Evolutionary conservation across 129 eudicot genomes (phyloP).

Genomic region (Flaveria trinervia): DNA sequence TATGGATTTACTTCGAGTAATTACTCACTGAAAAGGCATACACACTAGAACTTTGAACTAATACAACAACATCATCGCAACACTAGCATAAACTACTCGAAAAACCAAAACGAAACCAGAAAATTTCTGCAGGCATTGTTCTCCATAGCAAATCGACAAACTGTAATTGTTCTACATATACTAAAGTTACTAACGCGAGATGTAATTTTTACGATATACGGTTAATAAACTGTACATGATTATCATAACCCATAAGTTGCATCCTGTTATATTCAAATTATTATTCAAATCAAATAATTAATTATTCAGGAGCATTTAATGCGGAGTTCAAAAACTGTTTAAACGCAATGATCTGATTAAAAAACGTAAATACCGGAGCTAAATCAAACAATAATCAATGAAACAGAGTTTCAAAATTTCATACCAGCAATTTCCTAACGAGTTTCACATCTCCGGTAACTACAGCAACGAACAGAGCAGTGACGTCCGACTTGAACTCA

Average conservation of each 20-base stretch:
- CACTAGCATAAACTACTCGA: background rate
- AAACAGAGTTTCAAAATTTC: conserved; percentile 15
- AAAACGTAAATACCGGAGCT: conserved; percentile 16
- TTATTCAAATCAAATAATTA: background rate
- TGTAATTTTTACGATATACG: background rate
- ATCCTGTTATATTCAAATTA: conserved; percentile 14
- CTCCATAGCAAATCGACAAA: background rate
- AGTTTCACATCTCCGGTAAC: conserved; percentile 60
- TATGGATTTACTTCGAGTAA: background rate
- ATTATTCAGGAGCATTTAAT: conserved; percentile 27
- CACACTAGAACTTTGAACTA: conserved; percentile 1
- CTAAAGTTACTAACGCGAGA: background rate
- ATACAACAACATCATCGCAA: background rate
- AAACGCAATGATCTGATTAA: conserved; percentile 26
- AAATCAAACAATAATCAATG: background rate
- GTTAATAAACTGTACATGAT: too few species aligned
- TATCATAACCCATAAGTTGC: too few species aligned
- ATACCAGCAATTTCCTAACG: conserved; percentile 76
- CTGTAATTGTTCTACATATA: background rate
- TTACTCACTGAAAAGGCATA: background rate
- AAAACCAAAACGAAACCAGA: background rate
- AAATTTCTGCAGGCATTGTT: conserved; percentile 4
- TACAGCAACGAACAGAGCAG: conserved; percentile 81
- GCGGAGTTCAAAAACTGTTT: conserved; percentile 14
- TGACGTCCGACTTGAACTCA: conserved; percentile 71